phyloP scores from a whole-genome alignment of 352 stramenopile genomes.

The Pythium phragmitis region DNA sequence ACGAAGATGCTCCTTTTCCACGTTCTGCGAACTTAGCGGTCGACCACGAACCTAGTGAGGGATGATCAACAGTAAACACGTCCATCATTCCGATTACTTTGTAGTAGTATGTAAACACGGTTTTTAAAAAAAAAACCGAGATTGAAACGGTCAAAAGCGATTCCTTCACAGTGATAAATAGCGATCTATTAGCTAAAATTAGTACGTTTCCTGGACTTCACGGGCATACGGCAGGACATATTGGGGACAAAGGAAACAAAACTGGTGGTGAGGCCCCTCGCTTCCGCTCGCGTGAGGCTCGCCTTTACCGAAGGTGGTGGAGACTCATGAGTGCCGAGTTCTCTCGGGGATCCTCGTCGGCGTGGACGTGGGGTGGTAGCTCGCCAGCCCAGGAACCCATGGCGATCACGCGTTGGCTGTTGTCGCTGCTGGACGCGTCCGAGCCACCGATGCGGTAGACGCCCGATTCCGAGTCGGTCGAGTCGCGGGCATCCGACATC shows the following conservation, averaged over 20 bases:
- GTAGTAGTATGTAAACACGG: neutral
- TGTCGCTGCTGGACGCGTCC: conserved; percentile 8
- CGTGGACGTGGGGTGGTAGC: conserved; percentile 4
- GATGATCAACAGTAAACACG: conserved; percentile 9
- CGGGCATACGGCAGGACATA: neutral
- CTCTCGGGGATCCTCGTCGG: neutral
- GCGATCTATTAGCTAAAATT: conserved; percentile 20
- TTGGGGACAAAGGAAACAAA: neutral
- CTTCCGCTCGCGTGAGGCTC: neutral
- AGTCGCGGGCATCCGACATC: conserved; percentile 6
- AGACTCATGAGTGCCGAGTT: conserved; percentile 19
- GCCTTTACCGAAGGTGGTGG: conserved; percentile 4
- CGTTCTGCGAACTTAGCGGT: conserved; percentile 12
- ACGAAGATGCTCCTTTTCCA: conserved; percentile 25
- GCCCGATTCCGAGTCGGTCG: conserved; percentile 13
- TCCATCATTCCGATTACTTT: conserved; percentile 7
- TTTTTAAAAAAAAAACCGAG: neutral
- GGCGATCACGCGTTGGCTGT: conserved; percentile 21
- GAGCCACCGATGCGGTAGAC: conserved; percentile 22
- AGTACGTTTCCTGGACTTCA: conserved; percentile 12
- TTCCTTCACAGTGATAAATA: conserved; percentile 19
- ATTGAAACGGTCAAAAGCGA: neutral
- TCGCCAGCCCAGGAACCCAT: conserved; percentile 24
- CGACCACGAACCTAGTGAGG: neutral
- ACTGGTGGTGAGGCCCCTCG: neutral